These are phyloP conservation scores for Begonia peltatifolia DNA, from an alignment of 306 rosid species.

Conservation along the genomic window DNA sequence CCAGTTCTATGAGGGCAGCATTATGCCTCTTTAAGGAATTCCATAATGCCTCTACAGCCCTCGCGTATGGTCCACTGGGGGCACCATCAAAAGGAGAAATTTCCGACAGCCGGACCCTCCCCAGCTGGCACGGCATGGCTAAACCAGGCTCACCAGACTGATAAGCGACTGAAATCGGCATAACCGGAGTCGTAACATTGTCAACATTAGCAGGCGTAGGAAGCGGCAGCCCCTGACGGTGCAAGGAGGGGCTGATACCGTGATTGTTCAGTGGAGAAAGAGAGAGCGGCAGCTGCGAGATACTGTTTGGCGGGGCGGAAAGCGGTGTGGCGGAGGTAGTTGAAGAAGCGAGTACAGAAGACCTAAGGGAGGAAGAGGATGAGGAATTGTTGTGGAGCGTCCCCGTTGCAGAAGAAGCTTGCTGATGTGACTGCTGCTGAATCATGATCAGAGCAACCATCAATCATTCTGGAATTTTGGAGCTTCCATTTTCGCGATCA, in stretches of 20 bases:
- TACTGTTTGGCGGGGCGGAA: too few relatives aligned
- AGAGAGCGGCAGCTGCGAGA: constrained; percentile 23
- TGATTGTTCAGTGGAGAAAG: constrained; percentile 19
- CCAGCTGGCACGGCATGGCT: constrained; percentile 27
- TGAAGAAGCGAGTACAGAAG: constrained; percentile 29
- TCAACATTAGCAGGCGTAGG: constrained; percentile 18
- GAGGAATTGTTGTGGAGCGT: constrained; percentile 45
- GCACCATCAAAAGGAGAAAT: constrained; percentile 70
- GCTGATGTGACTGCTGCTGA: constrained; percentile 30
- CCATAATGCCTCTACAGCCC: constrained; percentile 60
- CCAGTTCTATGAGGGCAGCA: constrained; percentile 73
- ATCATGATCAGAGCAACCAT: constrained; percentile 56
- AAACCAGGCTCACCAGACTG: constrained; percentile 28
- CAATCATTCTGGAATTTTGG: constrained; percentile 55
- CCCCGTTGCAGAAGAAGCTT: constrained; percentile 50
- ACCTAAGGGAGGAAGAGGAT: constrained; percentile 49
- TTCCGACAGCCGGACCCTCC: constrained; percentile 69
- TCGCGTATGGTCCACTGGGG: constrained; percentile 37
- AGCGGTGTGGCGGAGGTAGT: constrained; percentile 4
- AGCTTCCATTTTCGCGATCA: too few relatives aligned
- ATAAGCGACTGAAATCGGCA: constrained; percentile 30
- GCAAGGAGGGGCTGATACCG: constrained; percentile 7
- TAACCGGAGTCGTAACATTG: constrained; percentile 21
- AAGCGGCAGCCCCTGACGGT: constrained; percentile 28
- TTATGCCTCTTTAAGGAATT: constrained; percentile 72